Evolutionary conservation across 2,329 filamentous ascomycete species (phyloP), one percentile per base, ranked within the genome.

Genomic region (Westerdykella aurantiaca): DNA sequence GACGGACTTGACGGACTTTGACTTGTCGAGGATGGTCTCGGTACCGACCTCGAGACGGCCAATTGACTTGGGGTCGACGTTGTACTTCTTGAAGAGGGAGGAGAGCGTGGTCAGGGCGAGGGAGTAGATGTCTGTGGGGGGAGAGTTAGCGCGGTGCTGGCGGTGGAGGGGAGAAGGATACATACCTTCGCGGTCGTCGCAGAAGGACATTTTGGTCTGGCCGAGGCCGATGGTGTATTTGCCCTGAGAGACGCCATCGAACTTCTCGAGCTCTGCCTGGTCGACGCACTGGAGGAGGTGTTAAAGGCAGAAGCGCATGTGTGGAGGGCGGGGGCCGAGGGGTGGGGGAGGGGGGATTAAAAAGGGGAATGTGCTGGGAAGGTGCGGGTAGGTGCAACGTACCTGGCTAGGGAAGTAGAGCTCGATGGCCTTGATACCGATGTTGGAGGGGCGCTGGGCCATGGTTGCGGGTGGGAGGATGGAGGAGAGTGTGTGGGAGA

Each of bases 131-230:
- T 77, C 74, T 75, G 56, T 34, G 34, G 38, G 39, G 17, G 38
- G 41, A 18, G 21, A 7, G 50, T 63, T 45, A 61, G 52, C 38
- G 42, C 6, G n/a, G 13, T n/a, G n/a, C 35, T 25, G 25, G 25
- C 7, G 11, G n/a, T 11, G 13, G 33, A 16, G 3, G 7, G 10
- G 33, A 13, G 33, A 5, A 16, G 31, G 47, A 22, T n/a, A 55
- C 56, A 53, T 52, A 73, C 72, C 72, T 67, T 76, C 73, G 48
- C 73, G 68, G 61, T 76, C 73, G 62, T 76, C 73, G 62, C 73
- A 76, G 66, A 76, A 76, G 67, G 71, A 73, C 73, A 76, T 76
- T 61, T 72, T 74, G 52, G 73, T 76, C 68, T 76, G 73, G 56
- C 73, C 73, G 48, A 76, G 72, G 47, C 73, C 73, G 66, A 76